Evolutionary conservation across 176 grass and related monocot genomes (phyloP), one percentile per base, ranked within the genome.

Genomic region (Echinochloa phyllopogon): DNA sequence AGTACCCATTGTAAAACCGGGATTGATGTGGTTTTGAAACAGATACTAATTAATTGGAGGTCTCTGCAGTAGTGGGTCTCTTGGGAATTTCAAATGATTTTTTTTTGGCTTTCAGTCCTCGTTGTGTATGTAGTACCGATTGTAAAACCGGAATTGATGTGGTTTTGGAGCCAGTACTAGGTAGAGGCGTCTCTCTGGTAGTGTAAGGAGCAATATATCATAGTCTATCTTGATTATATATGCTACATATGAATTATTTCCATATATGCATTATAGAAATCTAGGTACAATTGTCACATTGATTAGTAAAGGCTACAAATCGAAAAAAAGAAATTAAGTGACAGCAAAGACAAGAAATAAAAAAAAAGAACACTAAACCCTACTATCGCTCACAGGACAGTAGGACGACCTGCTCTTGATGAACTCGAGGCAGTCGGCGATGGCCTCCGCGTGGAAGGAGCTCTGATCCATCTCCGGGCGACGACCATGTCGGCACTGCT

Each of bases 371-470:
- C 29, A 13, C 33, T 76, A 10, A 81, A 65, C 53, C 72, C 65
- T 57, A 75, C 64, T 61, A 84, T 66, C 69, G 15, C 75, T 84
- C 6, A 53, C 69, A 41, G 85, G 71, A 50, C 62, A 6, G 36
- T 49, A 7, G 73, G 85, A 81, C 3, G 89, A 88, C 40, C 77
- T 81, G 12, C 65, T 86, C 82, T 91, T 91, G 86, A 91, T 91
- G 86, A 91, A 91, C 72, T 88, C 89, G 63, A 91, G 74, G 86
- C 89, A 91, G 18, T 91, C 89, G 17, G 89, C 89, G 16, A 91
- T 91, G 77, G 89, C 89, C 65, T 91, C 89, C 17, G 61, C 65
- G 72, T 91, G 78, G 77, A 91, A 88, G 18, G 85, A 65, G 82
- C 49, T 91, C 88, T 90, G 65, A 3, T 87, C 72, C 40, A 29